Evolutionary conservation across 768 basidiomycete species (phyloP).

Genomic region (Pholiota molesta): DNA sequence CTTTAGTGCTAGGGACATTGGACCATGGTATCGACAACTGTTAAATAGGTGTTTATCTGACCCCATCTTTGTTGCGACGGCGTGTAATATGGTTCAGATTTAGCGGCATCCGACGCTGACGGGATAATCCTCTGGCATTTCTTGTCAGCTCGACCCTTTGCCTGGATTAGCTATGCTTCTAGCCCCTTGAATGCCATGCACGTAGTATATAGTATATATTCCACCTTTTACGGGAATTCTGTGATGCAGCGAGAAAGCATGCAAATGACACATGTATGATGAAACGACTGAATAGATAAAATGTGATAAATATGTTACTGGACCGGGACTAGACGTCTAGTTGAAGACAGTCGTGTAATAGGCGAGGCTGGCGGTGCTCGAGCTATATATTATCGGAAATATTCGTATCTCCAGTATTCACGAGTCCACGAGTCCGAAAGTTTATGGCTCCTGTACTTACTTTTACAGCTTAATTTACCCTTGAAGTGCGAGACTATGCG

Average conservation of each 20-base stretch:
- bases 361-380: too few species aligned
- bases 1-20: neutral
- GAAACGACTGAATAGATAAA: neutral
- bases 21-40: neutral
- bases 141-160: slow-evolving; percentile 2
- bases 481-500: neutral
- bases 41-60: neutral
- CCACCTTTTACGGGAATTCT: neutral
- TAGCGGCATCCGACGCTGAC: neutral
- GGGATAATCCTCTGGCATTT: neutral
- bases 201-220: neutral
- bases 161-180: neutral
- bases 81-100: too few species aligned
- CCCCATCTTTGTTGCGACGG: too few species aligned
- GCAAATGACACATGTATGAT: neutral
- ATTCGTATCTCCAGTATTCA: neutral
- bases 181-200: neutral
- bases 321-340: neutral
- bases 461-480: neutral
- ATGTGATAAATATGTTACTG: neutral
- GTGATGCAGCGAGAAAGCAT: neutral
- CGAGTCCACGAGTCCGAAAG: neutral
- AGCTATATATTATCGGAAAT: neutral
- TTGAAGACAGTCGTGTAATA: neutral
- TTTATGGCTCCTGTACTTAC: neutral